A percentile compares a stretch with the other conserved stretches of the same genome.
Evolutionary conservation across 805 yeast genomes (phyloP).

Genomic region (Saccharomycopsis fermentans): DNA sequence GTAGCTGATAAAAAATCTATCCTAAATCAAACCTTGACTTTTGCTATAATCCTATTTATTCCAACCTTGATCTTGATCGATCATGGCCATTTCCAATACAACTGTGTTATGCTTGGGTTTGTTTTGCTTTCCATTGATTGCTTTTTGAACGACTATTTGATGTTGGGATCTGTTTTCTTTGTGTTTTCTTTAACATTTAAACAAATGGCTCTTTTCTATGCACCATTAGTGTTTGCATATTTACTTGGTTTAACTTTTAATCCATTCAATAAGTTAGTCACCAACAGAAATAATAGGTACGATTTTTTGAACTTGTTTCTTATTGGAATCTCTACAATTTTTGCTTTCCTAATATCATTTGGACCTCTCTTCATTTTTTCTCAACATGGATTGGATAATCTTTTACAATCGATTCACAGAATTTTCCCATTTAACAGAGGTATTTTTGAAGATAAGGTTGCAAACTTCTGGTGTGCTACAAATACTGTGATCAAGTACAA

Average conservation of each 20-base stretch:
- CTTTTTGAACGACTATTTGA: constrained; percentile 50
- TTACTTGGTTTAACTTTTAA: constrained; percentile 32
- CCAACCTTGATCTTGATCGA: constrained; percentile 80
- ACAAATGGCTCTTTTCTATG: constrained; percentile 91
- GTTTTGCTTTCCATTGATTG: constrained; percentile 58
- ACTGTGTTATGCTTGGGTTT: constrained; percentile 88
- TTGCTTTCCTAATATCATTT: constrained; percentile 41
- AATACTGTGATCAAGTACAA: constrained; percentile 70
- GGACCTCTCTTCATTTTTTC: constrained; percentile 50
- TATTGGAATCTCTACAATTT: constrained; percentile 54
- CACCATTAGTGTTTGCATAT: constrained; percentile 80
- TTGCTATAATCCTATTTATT: constrained; percentile 73
- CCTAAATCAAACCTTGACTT: constrained; percentile 65
- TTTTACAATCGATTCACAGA: constrained; percentile 50
- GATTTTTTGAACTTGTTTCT: constrained; percentile 48
- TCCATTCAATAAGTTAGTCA: constrained; percentile 17
- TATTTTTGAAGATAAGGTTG: constrained; percentile 93
- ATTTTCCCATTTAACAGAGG: constrained; percentile 92
- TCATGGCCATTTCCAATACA: constrained; percentile 96
- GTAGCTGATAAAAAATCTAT: constrained; percentile 38
- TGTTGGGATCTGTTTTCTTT: constrained; percentile 67
- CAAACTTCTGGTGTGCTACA: constrained; percentile 95
- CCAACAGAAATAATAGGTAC: constrained; percentile 21
- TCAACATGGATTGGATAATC: constrained; percentile 22
- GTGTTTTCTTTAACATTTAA: constrained; percentile 74